Conservation (phyloP, 176 grass and related monocot species). For the Oryza australiensis region DNA sequence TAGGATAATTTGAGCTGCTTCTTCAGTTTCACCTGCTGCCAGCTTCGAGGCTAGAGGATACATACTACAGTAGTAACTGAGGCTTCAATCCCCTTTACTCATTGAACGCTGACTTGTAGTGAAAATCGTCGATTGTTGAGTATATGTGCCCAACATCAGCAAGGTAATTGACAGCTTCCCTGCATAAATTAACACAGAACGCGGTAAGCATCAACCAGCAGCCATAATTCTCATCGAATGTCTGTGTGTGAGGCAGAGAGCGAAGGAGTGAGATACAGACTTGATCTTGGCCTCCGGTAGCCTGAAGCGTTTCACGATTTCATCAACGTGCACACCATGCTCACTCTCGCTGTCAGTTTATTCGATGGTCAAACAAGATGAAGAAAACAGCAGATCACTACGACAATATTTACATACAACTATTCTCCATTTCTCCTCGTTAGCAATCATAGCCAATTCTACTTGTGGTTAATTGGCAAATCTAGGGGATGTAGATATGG, state of each 20-base stretch:
- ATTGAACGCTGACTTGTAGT: constrained; percentile 62
- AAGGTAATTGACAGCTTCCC: constrained; percentile 62
- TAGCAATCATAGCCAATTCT: background rate
- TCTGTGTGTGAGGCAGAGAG: background rate
- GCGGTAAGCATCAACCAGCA: background rate
- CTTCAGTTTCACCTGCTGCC: background rate
- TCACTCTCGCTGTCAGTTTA: constrained; percentile 55
- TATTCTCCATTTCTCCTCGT: background rate
- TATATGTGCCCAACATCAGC: constrained; percentile 61
- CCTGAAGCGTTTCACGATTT: constrained; percentile 62
- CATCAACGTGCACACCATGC: constrained; percentile 81
- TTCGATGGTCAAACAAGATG: background rate
- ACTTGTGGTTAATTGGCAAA: background rate
- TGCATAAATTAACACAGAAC: constrained; percentile 38
- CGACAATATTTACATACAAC: background rate
- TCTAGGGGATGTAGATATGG: background rate
- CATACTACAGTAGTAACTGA: background rate
- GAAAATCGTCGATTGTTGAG: constrained; percentile 81
- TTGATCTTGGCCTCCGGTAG: constrained; percentile 48
- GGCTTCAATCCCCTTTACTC: background rate
- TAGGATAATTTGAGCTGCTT: too few species aligned
- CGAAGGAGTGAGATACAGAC: constrained; percentile 34
- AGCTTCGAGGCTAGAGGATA: background rate
- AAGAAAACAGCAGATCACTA: background rate
- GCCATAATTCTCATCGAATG: background rate